Conservation (phyloP, 1,284 basidiomycete genomes). For the Ganoderma leucocontextum region DNA sequence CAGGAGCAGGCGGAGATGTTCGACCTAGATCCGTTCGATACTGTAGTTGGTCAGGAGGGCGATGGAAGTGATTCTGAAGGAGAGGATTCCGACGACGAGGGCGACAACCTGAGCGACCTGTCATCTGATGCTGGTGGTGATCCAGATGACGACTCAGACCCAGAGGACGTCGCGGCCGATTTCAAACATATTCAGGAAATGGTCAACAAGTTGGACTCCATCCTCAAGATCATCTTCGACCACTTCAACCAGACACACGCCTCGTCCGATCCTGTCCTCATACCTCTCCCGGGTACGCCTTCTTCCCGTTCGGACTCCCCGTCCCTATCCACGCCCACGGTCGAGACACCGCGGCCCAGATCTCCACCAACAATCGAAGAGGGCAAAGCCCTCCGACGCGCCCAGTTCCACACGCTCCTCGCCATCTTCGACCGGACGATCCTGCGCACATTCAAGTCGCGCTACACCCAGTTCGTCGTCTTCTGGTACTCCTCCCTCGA, state of each 20-base stretch:
- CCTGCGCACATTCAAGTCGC: conserved; percentile 94
- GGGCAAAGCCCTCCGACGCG: conserved; percentile 50
- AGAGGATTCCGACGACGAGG: conserved; percentile 58
- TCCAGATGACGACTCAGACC: conserved; percentile 54
- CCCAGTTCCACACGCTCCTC: conserved; percentile 88
- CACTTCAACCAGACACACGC: conserved; percentile 71
- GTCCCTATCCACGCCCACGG: conserved; percentile 22
- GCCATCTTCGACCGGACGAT: conserved; percentile 94
- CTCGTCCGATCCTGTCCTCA: conserved; percentile 29
- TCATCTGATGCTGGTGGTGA: conserved; percentile 75
- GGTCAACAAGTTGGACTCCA: conserved; percentile 91
- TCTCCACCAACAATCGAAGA: conserved; percentile 42
- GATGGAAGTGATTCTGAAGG: conserved; percentile 63
- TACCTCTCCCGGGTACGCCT: conserved; percentile 37
- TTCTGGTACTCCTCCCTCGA: conserved; percentile 96
- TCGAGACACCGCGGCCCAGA: conserved; percentile 26
- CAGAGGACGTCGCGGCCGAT: conserved; percentile 56
- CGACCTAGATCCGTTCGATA: conserved; percentile 86
- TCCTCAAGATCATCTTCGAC: conserved; percentile 86
- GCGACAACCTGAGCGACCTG: conserved; percentile 64
- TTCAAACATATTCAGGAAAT: conserved; percentile 82
- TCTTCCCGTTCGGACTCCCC: conserved; percentile 36
- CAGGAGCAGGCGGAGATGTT: conserved; percentile 73
- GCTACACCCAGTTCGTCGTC: conserved; percentile 96
- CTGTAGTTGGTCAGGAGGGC: conserved; percentile 76